Evolutionary conservation across 1,284 basidiomycete genomes (phyloP).

Genomic region (Cryptococcus sp.): DNA sequence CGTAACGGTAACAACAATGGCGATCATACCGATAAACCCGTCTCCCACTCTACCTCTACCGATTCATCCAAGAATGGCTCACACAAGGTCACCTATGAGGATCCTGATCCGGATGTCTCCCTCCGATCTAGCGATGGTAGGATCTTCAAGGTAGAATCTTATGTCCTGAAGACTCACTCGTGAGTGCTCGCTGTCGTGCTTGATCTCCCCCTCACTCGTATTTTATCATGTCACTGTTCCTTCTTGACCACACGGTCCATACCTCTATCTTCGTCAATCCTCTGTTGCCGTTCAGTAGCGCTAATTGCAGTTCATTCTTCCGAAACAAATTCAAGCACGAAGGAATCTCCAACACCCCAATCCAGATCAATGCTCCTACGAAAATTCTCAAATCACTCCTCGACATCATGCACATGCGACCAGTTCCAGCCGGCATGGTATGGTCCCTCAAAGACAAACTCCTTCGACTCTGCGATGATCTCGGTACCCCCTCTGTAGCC

Average conservation of each 20-base stretch:
- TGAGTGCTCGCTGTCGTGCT: slow-evolving; percentile 7
- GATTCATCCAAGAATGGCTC: not conserved
- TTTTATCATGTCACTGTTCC: no score
- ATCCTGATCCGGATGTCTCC: slow-evolving; percentile 20
- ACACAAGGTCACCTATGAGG: slow-evolving; percentile 10
- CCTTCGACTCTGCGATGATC: slow-evolving; percentile 14
- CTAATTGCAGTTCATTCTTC: slow-evolving; percentile 9
- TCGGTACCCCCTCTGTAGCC: slow-evolving; percentile 3
- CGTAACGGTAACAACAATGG: no score
- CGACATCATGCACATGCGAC: slow-evolving; percentile 12
- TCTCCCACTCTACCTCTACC: no score
- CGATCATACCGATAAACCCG: no score
- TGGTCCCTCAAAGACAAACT: slow-evolving; percentile 9
- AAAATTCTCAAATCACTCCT: slow-evolving; percentile 14
- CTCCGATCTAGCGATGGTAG: slow-evolving; percentile 15
- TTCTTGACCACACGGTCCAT: no score
- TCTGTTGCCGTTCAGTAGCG: no score
- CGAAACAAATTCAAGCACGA: slow-evolving; percentile 4
- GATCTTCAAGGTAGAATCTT: slow-evolving; percentile 19
- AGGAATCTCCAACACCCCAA: not conserved
- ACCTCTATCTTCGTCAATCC: no score
- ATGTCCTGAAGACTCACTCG: slow-evolving; percentile 20
- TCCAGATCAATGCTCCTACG: slow-evolving; percentile 1
- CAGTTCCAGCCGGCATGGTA: slow-evolving; percentile 9
- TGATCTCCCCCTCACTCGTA: not conserved